A percentile compares a stretch with the other conserved stretches of the same genome.
Evolutionary conservation across 345 rosid species (phyloP).

Genomic region (Camelina neglecta): DNA sequence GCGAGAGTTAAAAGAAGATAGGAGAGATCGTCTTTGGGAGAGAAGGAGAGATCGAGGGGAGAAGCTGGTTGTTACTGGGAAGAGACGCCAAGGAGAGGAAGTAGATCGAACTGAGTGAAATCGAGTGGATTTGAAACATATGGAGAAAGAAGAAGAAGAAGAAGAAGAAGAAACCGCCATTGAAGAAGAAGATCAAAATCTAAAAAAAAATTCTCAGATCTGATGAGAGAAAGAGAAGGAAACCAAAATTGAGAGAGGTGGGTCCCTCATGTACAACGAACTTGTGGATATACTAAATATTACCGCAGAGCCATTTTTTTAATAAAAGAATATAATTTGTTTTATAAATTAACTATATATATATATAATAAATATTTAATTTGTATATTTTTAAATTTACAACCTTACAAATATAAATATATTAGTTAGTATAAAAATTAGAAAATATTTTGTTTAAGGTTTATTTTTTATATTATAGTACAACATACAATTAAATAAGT

Average conservation of each 20-base stretch:
- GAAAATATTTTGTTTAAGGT: too few species aligned
- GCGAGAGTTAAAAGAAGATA: constrained; percentile 36
- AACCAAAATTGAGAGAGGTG: constrained; percentile 13
- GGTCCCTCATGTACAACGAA: constrained; percentile 5
- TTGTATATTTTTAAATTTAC: too few species aligned
- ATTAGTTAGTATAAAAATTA: too few species aligned
- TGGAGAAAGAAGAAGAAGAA: constrained; percentile 4
- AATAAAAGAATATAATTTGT: too few species aligned
- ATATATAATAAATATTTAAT: too few species aligned
- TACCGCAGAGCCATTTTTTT: too few species aligned
- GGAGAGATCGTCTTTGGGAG: constrained; percentile 25
- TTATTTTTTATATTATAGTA: too few species aligned
- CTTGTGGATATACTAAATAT: neutral
- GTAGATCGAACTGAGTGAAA: constrained; percentile 26
- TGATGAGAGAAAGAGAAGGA: neutral
- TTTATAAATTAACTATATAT: too few species aligned
- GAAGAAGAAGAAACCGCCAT: constrained; percentile 30
- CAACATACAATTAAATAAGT: too few species aligned
- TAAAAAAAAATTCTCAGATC: constrained; percentile 4
- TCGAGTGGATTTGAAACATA: constrained; percentile 4
- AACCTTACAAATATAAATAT: too few species aligned
- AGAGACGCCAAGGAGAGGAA: constrained; percentile 37
- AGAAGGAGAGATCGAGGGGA: constrained; percentile 47
- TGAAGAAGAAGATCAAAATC: neutral
- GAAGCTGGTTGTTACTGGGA: constrained; percentile 30